Evolutionary conservation across 495 filamentous ascomycete genomes (phyloP), one percentile per base, ranked within the genome.

Genomic region (Lasiosphaeria ovina): DNA sequence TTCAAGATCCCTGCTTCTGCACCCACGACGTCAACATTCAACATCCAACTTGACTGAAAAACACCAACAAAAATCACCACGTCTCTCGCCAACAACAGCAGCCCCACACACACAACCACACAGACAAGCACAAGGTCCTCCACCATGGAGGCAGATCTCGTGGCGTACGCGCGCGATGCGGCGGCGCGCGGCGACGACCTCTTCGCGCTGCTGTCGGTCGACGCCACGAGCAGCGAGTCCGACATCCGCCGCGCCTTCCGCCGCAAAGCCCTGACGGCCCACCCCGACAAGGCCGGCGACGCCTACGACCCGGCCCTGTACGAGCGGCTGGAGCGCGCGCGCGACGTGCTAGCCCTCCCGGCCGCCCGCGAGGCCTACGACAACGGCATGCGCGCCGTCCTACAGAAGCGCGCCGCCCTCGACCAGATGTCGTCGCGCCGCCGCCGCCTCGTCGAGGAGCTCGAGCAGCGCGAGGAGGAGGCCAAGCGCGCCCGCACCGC

Each of bases 241-340:
- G 77, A 80, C 57, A 72, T 81, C 58, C 77, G 78, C 40, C 71
- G 75, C 55, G 77, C 77, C 50, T 81, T 78, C 70, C 66, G 70
- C 0, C 71, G 72, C 54, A 76, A 75, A 52, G 75, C 74, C 0
- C 69, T 81, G 8, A 80, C 78, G n/a, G 72, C 78, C 47, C 78
- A 81, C 51, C 78, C 78, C n/a, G 78, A 81, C 74, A 79, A 79
- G 62, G 72, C 77, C 2, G 72, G 75, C 59, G 73, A 71, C 35
- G 62, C 70, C 59, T 81, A 77, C 69, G 77, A 80, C 61, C 64
- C 77, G 9, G 69, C 61, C 12, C 68, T 75, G 63, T 81, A 78
- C 76, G 73, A 78, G 64, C 68, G 73, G 4, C 74, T 80, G 67
- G 77, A 77, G 62, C 72, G 74, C 31, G 76, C 78, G 6, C 73